phyloP scores from a whole-genome alignment of 495 filamentous ascomycete genomes.

The Schizothecium vesticola region DNA sequence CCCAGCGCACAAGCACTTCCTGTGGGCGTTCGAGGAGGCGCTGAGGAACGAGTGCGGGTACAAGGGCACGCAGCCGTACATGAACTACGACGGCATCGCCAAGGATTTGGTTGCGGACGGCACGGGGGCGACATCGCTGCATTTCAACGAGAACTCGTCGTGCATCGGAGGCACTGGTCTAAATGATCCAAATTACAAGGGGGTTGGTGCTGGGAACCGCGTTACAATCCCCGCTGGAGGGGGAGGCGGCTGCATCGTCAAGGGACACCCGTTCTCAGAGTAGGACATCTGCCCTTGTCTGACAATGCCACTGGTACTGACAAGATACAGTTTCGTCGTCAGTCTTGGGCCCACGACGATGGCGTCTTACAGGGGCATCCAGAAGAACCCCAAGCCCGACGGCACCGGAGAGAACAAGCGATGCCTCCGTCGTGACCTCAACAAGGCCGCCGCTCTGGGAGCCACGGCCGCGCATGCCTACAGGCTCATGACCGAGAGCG shows the following conservation, averaged over 20 bases:
- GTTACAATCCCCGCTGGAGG: constrained; percentile 41
- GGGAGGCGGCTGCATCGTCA: constrained; percentile 54
- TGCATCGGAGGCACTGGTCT: constrained; percentile 38
- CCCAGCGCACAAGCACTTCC: constrained; percentile 64
- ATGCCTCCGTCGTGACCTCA: constrained; percentile 63
- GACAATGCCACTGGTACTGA: neutral
- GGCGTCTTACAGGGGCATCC: neutral
- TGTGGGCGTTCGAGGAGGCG: constrained; percentile 59
- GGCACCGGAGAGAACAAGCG: constrained; percentile 51
- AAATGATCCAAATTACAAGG: constrained; percentile 9
- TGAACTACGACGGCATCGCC: constrained; percentile 41
- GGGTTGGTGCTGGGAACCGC: constrained; percentile 9
- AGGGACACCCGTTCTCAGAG: constrained; percentile 50
- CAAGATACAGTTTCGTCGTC: constrained; percentile 14
- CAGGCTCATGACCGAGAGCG: constrained; percentile 39
- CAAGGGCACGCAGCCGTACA: constrained; percentile 45
- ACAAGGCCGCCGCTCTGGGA: constrained; percentile 44
- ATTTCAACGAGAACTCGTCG: constrained; percentile 39
- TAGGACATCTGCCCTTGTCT: constrained; percentile 12
- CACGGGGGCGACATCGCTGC: constrained; percentile 23
- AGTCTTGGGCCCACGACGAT: constrained; percentile 16
- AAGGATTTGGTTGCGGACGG: constrained; percentile 23
- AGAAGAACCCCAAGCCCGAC: constrained; percentile 28
- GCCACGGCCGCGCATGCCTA: constrained; percentile 22
- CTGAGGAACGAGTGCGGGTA: constrained; percentile 67